phyloP scores from a whole-genome alignment of 768 basidiomycete species.

The Infundibulicybe gibba region DNA sequence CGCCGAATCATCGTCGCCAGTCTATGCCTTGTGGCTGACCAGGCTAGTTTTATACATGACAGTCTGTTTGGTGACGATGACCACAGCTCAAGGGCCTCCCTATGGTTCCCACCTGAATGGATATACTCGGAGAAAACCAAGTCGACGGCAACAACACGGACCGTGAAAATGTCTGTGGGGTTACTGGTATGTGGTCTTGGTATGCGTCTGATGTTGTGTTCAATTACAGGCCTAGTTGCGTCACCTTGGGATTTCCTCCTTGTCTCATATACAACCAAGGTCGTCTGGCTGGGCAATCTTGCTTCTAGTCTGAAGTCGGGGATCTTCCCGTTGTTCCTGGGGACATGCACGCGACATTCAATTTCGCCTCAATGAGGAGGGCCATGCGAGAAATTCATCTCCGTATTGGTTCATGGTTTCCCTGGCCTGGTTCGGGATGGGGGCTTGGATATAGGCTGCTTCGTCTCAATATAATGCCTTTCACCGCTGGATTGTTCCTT shows the following conservation, averaged over 20 bases:
- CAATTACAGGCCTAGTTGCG: conserved; percentile 35
- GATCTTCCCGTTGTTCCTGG: conserved; percentile 82
- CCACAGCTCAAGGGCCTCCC: conserved; percentile 74
- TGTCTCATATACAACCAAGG: conserved; percentile 88
- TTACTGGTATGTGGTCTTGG: conserved; percentile 34
- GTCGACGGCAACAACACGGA: conserved; percentile 55
- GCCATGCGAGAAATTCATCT: conserved; percentile 50
- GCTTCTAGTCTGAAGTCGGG: conserved; percentile 78
- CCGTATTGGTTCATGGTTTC: conserved; percentile 53
- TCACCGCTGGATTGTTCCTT: conserved; percentile 42
- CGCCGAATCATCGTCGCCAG: conserved; percentile 12
- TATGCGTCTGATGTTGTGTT: not conserved
- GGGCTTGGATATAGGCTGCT: conserved; percentile 57
- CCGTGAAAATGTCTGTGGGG: conserved; percentile 76
- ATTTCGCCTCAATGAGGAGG: conserved; percentile 63
- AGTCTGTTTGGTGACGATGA: conserved; percentile 31
- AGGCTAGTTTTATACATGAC: conserved; percentile 47
- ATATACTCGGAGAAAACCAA: conserved; percentile 77
- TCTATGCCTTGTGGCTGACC: conserved; percentile 47
- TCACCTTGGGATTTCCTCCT: conserved; percentile 61
- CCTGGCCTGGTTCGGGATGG: conserved; percentile 62
- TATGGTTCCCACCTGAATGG: conserved; percentile 68
- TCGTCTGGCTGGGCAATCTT: conserved; percentile 79
- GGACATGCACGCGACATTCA: conserved; percentile 61
- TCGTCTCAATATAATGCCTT: conserved; percentile 43